Base-by-base conservation (phyloP, 768 basidiomycete species). In the Suillus weaverae region DNA sequence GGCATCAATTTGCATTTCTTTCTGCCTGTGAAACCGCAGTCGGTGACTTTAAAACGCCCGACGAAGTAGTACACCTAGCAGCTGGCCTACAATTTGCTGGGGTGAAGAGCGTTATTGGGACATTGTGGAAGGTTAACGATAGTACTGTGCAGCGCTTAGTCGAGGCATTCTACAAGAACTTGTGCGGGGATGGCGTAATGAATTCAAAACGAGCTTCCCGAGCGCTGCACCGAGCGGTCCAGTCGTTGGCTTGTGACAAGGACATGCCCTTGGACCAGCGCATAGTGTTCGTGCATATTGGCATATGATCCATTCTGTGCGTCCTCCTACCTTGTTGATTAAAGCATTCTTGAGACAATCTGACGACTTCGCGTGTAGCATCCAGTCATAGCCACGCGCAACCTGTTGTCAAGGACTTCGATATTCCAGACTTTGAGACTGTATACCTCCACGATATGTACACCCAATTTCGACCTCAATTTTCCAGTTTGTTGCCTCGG, bases 41-140 rank as follows among this genome's bases (percentile, higher is more conserved):
- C 13, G 70, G 71, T 22, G 54, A 68, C 26, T 38, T n/a, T 5
- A 41, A 41, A n/a, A 64, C 63, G 1, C 68, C 68, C 1, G 71
- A 70, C 33, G 72, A 73, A 56, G 62, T 62, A 5, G 41, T 72
- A 8, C 72, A 73, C 57, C 64, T 73, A 10, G 71, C 68, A 14
- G 67, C 72, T 10, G 71, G 69, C 14, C 60, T 39, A 14, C 39
- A 44, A n/a, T 44, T 44, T 14, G 20, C 43, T 44, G 43, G 43
- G 20, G 20, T 44, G 6, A 20, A 20, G 20, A 44, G 43, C 4
- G 20, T 44, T 0, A 4, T 44, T 44, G 43, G 43, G 43, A 44
- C 43, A n/a, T 20, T 44, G 9, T n/a, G 43, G 43, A 44, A 9
- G 20, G 39, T 41, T 5, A 7, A 6, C 16, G 39, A 41, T 41